Evolutionary conservation across 257 asterid species (phyloP).

Genomic region (Galeopsis tetrahit): DNA sequence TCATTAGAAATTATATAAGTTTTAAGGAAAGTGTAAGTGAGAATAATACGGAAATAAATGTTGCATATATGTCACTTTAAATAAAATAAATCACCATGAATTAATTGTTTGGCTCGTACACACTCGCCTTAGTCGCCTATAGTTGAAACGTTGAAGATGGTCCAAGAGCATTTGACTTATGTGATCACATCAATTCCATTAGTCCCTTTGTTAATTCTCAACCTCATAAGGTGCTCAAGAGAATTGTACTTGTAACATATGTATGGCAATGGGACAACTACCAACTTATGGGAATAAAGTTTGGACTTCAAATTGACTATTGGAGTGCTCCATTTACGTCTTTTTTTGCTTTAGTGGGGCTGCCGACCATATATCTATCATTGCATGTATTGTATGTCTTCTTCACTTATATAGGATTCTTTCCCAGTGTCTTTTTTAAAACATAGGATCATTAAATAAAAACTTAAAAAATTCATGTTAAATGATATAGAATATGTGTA

Average conservation of each 20-base stretch:
- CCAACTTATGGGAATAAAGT: constrained; percentile 18
- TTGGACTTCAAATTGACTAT: constrained; percentile 12
- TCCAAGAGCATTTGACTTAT: constrained; percentile 23
- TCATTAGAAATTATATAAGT: too few relatives aligned
- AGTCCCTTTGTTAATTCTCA: constrained; percentile 11
- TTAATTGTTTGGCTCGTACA: neutral
- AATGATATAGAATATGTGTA: too few relatives aligned
- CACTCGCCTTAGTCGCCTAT: neutral
- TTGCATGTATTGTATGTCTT: neutral
- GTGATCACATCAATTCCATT: constrained; percentile 29
- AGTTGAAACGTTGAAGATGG: neutral
- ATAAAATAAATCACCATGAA: neutral
- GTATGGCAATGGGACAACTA: neutral
- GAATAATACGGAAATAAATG: too few relatives aligned
- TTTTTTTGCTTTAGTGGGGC: neutral
- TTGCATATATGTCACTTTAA: too few relatives aligned
- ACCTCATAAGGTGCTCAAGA: constrained; percentile 38
- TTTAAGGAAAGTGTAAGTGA: too few relatives aligned
- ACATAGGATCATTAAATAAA: too few relatives aligned
- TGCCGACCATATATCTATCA: neutral
- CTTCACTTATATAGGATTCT: neutral
- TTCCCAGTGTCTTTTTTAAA: too few relatives aligned
- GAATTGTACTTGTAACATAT: neutral
- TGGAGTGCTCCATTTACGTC: constrained; percentile 19
- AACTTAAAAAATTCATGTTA: too few relatives aligned